Conservation (phyloP, 2,329 filamentous ascomycete species). For the Neurospora crassa region DNA sequence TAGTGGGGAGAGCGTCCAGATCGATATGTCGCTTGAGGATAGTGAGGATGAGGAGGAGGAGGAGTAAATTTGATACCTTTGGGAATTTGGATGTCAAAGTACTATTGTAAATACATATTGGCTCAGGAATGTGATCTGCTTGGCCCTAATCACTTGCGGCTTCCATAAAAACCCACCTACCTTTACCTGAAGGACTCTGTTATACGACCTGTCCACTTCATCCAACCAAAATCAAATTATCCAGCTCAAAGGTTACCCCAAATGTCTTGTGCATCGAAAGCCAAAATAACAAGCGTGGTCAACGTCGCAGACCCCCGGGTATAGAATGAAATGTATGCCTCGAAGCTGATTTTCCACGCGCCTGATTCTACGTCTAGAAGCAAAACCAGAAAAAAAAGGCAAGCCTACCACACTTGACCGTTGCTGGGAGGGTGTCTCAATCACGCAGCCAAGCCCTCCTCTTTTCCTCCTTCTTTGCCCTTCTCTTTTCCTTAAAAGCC, state of each 20-base stretch:
- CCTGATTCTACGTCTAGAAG: background rate
- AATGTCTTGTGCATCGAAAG: background rate
- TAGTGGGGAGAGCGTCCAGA: slow-evolving; percentile 44
- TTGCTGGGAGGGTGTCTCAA: slow-evolving; percentile 33
- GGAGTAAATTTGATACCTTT: slow-evolving; percentile 12
- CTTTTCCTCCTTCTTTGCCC: slow-evolving; percentile 89
- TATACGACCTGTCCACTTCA: background rate
- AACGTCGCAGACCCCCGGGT: background rate
- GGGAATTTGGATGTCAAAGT: background rate
- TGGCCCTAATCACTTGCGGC: background rate
- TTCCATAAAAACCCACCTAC: background rate
- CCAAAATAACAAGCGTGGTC: background rate
- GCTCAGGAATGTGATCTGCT: background rate
- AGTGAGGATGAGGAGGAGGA: slow-evolving; percentile 34
- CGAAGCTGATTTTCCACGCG: background rate
- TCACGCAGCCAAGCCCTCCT: slow-evolving; percentile 82
- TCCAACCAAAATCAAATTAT: background rate
- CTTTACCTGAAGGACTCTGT: background rate
- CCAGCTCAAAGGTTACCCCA: background rate
- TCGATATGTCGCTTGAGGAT: slow-evolving; percentile 51
- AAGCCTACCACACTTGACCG: background rate
- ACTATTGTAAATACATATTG: background rate
- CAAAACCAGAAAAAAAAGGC: background rate
- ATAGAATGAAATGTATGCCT: background rate
- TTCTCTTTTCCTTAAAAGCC: slow-evolving; percentile 82